Evolutionary conservation across 192 early-diverging fungal species (phyloP).

Genomic region (Radiomyces spectabilis): DNA sequence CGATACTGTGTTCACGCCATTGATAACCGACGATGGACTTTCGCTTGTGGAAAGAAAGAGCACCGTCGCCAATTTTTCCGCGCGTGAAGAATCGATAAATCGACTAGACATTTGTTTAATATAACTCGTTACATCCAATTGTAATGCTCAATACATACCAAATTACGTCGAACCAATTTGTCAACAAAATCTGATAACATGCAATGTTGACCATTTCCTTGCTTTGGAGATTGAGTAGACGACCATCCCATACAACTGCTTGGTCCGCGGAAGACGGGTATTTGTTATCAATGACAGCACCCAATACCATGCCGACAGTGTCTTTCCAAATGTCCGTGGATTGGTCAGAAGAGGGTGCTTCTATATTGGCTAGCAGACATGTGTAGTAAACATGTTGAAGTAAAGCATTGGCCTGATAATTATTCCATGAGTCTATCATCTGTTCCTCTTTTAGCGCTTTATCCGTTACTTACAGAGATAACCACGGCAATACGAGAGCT

Average conservation of each 20-base stretch:
- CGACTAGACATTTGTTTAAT: too few species aligned
- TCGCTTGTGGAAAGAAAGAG: constrained; percentile 12
- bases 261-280: background rate
- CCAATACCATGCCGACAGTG: background rate
- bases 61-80: constrained; percentile 23
- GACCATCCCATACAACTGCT: constrained; percentile 9
- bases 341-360: background rate
- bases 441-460: too few species aligned
- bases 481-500: constrained; percentile 1
- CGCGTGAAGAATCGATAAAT: constrained; percentile 20
- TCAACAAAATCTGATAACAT: constrained; percentile 40
- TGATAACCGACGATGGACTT: too few species aligned
- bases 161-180: constrained; percentile 44
- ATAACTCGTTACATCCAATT: too few species aligned
- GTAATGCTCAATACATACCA: constrained; percentile 12
- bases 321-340: too few species aligned
- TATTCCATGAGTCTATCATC: too few species aligned
- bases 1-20: background rate
- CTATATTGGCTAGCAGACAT: background rate
- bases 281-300: constrained; percentile 1
- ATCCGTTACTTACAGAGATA: constrained; percentile 13
- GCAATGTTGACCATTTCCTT: constrained; percentile 15
- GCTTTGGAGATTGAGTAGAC: background rate
- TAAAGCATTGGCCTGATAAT: constrained; percentile 16
- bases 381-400: constrained; percentile 16